Evolutionary conservation across 2,329 filamentous ascomycete genomes (phyloP).

Genomic region (Teratosphaeria zuluensis): DNA sequence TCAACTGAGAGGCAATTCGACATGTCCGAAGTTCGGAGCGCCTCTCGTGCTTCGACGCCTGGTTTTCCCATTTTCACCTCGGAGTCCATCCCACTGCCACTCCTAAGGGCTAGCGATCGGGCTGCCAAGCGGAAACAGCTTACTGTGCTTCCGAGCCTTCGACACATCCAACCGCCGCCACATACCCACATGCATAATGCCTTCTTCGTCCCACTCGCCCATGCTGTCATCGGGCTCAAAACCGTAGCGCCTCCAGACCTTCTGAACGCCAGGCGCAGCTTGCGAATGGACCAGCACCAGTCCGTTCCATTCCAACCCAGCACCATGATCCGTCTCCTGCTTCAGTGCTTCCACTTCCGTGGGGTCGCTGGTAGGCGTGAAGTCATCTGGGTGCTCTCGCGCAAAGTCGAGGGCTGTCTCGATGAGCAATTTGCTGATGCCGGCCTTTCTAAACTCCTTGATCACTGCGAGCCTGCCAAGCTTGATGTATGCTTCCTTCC

Average conservation of each 20-base stretch:
- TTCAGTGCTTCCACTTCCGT: conserved; percentile 24
- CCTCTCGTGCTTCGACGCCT: background rate
- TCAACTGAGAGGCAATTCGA: background rate
- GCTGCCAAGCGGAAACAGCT: conserved; percentile 2
- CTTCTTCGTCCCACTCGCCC: conserved; percentile 74
- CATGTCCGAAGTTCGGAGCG: background rate
- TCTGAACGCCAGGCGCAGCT: conserved; percentile 42
- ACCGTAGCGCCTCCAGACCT: conserved; percentile 60
- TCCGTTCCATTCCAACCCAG: conserved; percentile 54
- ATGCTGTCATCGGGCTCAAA: conserved; percentile 64
- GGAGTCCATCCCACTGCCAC: background rate
- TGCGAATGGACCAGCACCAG: conserved; percentile 75
- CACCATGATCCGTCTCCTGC: conserved; percentile 18
- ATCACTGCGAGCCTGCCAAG: conserved; percentile 68
- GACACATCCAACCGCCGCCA: conserved; percentile 44
- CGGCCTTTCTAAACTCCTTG: conserved; percentile 32
- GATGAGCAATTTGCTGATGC: conserved; percentile 58
- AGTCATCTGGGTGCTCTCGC: conserved; percentile 43
- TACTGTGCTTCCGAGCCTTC: conserved; percentile 16
- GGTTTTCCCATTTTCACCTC: background rate
- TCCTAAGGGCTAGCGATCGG: conserved; percentile 1
- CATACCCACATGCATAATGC: conserved; percentile 80
- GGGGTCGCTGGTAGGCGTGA: conserved; percentile 28
- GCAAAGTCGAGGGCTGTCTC: conserved; percentile 61
- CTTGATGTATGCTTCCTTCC: conserved; percentile 68